Percentiles rank a stretch among this genome's conserved stretches.
These are phyloP conservation scores for Pythium pyrilobum DNA, from an alignment of 352 stramenopile genomes.

Conservation along the genomic window DNA sequence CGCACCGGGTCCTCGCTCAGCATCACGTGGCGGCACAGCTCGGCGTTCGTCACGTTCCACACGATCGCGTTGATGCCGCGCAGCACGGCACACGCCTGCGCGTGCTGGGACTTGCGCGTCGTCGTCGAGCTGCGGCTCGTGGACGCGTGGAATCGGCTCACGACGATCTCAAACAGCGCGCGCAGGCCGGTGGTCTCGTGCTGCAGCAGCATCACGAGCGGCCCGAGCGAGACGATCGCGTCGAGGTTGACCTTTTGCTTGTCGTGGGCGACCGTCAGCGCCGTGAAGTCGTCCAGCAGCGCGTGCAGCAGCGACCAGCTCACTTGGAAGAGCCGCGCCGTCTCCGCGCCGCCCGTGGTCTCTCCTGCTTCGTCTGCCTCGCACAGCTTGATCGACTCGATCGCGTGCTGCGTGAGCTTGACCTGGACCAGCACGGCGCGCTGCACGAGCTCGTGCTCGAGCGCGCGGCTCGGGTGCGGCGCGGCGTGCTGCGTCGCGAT, in stretches of 20 bases:
- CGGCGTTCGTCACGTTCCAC: slow-evolving; percentile 45
- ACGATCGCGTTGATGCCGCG: slow-evolving; percentile 41
- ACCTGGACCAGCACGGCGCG: slow-evolving; percentile 29
- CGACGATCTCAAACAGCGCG: slow-evolving; percentile 45
- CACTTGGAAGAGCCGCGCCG: slow-evolving; percentile 39
- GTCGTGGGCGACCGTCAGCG: slow-evolving; percentile 11
- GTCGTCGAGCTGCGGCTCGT: background rate
- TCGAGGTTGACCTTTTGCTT: slow-evolving; percentile 36
- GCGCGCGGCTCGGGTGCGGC: background rate
- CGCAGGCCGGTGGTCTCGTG: slow-evolving; percentile 48
- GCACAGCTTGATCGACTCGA: slow-evolving; percentile 40
- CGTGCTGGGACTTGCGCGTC: slow-evolving; percentile 20
- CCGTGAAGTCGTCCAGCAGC: slow-evolving; percentile 43
- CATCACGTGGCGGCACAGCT: slow-evolving; percentile 49
- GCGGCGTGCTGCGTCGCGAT: slow-evolving; percentile 11
- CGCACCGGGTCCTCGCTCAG: slow-evolving; percentile 5
- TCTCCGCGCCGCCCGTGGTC: background rate
- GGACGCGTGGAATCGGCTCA: slow-evolving; percentile 34
- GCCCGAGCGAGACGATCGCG: slow-evolving; percentile 30
- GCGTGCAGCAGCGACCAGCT: slow-evolving; percentile 61
- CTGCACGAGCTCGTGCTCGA: slow-evolving; percentile 14
- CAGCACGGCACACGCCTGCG: slow-evolving; percentile 40
- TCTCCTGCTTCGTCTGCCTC: slow-evolving; percentile 14
- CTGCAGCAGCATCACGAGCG: slow-evolving; percentile 38
- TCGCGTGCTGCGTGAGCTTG: slow-evolving; percentile 52